Conservation (phyloP, 1,284 basidiomycete genomes). For the Tilletia walkeri region DNA sequence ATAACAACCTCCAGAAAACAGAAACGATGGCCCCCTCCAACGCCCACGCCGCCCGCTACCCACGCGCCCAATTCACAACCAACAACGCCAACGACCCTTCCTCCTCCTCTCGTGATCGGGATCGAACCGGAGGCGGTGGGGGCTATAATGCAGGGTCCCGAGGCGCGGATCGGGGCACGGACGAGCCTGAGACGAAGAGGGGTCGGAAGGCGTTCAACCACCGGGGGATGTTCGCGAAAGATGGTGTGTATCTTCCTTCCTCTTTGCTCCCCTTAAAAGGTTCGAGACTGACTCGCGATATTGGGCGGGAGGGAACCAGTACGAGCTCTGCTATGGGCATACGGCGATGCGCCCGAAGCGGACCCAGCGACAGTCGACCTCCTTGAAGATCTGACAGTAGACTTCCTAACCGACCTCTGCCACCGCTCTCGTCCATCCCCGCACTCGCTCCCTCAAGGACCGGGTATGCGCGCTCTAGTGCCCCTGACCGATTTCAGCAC, state of each 20-base stretch:
- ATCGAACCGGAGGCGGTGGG: not conserved
- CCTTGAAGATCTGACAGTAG: slow-evolving; percentile 89
- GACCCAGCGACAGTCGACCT: slow-evolving; percentile 81
- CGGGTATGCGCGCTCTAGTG: slow-evolving; percentile 12
- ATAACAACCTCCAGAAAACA: too few relatives aligned
- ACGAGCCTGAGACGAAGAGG: slow-evolving; percentile 10
- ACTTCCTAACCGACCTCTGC: slow-evolving; percentile 79
- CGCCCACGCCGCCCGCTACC: not conserved
- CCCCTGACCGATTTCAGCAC: not conserved
- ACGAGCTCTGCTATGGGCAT: slow-evolving; percentile 87
- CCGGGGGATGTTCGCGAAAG: not conserved
- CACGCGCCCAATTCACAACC: not conserved
- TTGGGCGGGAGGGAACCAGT: too few relatives aligned
- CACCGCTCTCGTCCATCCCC: slow-evolving; percentile 61
- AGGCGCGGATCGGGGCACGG: not conserved
- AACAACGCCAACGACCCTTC: not conserved
- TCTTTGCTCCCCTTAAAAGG: not conserved
- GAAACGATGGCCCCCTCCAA: too few relatives aligned
- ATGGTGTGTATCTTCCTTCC: not conserved
- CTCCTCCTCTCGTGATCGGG: too few relatives aligned
- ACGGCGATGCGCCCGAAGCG: slow-evolving; percentile 84
- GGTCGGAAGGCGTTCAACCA: slow-evolving; percentile 1
- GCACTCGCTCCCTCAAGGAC: slow-evolving; percentile 29
- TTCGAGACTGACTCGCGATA: too few relatives aligned
- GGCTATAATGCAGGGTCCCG: not conserved